phyloP scores from a whole-genome alignment of 176 grass and related monocot species.

The Rhynchospora breviuscula region DNA sequence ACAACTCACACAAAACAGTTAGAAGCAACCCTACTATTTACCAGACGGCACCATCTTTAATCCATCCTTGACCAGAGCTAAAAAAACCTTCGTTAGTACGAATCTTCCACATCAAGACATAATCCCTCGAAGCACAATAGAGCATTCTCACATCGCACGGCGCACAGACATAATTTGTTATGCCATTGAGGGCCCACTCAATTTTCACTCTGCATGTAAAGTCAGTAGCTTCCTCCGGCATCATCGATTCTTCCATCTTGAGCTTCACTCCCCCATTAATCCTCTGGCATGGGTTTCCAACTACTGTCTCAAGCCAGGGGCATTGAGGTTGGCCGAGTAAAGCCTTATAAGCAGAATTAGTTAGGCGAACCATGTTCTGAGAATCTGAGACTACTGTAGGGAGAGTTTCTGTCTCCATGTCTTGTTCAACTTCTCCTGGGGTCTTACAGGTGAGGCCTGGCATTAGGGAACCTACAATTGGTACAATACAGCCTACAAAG shows the following conservation, averaged over 20 bases:
- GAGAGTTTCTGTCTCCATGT: conserved; percentile 56
- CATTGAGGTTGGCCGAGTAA: conserved; percentile 90
- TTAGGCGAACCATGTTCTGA: conserved; percentile 60
- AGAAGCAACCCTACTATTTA: conserved; percentile 1
- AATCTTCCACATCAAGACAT: conserved; percentile 75
- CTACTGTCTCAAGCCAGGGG: conserved; percentile 66
- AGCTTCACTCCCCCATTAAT: conserved; percentile 83
- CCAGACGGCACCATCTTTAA: not conserved
- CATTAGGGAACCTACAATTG: not conserved
- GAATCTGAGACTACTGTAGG: conserved; percentile 74
- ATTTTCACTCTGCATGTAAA: conserved; percentile 78
- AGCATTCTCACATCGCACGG: conserved; percentile 67
- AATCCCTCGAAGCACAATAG: conserved; percentile 64
- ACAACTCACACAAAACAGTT: not conserved
- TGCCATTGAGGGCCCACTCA: conserved; percentile 67
- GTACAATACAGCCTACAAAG: conserved; percentile 45
- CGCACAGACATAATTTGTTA: conserved; percentile 31
- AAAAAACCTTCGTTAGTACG: conserved; percentile 34
- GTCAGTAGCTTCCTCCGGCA: conserved; percentile 20
- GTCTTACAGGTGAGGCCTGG: conserved; percentile 21
- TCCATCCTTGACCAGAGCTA: conserved; percentile 25
- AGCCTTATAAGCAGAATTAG: conserved; percentile 79
- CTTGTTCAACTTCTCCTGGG: conserved; percentile 51
- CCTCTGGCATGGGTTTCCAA: conserved; percentile 30
- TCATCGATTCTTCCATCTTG: conserved; percentile 20